A percentile compares a stretch with the other conserved stretches of the same genome.
phyloP scores from a whole-genome alignment of 139 green algal species.

The Coelastrella sp. region DNA sequence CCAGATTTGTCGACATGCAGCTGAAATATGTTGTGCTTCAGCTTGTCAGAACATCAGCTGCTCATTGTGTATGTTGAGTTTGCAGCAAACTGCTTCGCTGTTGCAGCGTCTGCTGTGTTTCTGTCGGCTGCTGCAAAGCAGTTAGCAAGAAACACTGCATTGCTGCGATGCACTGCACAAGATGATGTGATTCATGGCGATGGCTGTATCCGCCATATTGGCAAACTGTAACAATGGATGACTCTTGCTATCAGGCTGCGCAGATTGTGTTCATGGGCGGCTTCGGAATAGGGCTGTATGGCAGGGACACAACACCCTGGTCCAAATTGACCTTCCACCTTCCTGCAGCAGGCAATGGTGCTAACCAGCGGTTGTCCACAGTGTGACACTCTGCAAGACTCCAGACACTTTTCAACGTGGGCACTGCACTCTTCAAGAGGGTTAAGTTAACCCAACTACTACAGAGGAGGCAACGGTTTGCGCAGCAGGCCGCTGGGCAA shows the following conservation, averaged over 20 bases:
- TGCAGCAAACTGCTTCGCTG: neutral
- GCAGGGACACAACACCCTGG: too few species aligned
- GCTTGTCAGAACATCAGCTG: neutral
- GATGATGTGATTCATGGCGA: neutral
- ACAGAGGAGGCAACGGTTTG: neutral
- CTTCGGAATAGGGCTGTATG: too few species aligned
- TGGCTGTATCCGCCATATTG: neutral
- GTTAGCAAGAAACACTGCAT: neutral
- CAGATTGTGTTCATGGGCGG: too few species aligned
- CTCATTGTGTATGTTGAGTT: neutral
- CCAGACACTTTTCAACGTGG: too few species aligned
- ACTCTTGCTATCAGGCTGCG: too few species aligned
- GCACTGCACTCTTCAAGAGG: constrained; percentile 38
- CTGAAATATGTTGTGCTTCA: neutral
- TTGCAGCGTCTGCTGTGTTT: neutral
- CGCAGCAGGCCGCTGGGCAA: too few species aligned
- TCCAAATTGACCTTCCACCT: too few species aligned
- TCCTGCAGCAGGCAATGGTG: too few species aligned
- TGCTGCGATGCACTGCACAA: neutral
- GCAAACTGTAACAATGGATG: too few species aligned
- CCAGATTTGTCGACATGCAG: neutral
- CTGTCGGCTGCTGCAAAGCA: neutral
- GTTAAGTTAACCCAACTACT: constrained; percentile 73
- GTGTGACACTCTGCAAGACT: too few species aligned
- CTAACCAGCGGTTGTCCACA: too few species aligned